Evolutionary conservation across 257 asterid genomes (phyloP).

Genomic region (Plantago elongata): DNA sequence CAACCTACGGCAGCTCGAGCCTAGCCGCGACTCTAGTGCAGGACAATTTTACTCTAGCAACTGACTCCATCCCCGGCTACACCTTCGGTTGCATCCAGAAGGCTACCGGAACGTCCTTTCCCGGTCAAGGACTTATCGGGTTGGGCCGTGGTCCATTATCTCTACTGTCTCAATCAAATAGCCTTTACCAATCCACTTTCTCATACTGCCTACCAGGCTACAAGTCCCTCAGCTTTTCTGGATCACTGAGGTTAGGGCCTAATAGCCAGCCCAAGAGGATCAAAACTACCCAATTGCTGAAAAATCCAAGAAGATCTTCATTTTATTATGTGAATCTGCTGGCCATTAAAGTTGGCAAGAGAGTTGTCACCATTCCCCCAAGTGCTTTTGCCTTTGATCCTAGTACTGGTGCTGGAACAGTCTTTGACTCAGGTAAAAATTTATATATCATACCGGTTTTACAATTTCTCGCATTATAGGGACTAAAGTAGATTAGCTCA

Average conservation of each 20-base stretch:
- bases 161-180: conserved; percentile 44
- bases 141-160: conserved; percentile 80
- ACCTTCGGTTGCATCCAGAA: conserved; percentile 67
- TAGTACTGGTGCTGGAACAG: conserved; percentile 65
- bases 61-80: conserved; percentile 42
- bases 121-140: conserved; percentile 70
- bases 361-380: conserved; percentile 45
- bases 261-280: conserved; percentile 58
- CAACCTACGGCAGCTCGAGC: conserved; percentile 63
- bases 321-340: conserved; percentile 64
- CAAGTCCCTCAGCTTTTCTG: conserved; percentile 54
- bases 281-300: conserved; percentile 58
- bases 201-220: conserved; percentile 85
- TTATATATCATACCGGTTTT: not conserved
- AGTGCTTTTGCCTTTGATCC: conserved; percentile 60
- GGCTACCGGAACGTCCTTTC: conserved; percentile 51
- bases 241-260: conserved; percentile 70
- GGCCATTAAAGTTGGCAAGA: conserved; percentile 55
- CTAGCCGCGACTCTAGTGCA: conserved; percentile 42
- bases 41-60: conserved; percentile 55
- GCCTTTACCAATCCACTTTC: conserved; percentile 57
- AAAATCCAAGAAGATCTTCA: conserved; percentile 69
- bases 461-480: too few relatives aligned
- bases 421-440: conserved; percentile 66
- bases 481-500: too few relatives aligned